These are phyloP conservation scores for Phytopythium aichiense DNA, from an alignment of 352 stramenopile genomes.

Conservation along the genomic window DNA sequence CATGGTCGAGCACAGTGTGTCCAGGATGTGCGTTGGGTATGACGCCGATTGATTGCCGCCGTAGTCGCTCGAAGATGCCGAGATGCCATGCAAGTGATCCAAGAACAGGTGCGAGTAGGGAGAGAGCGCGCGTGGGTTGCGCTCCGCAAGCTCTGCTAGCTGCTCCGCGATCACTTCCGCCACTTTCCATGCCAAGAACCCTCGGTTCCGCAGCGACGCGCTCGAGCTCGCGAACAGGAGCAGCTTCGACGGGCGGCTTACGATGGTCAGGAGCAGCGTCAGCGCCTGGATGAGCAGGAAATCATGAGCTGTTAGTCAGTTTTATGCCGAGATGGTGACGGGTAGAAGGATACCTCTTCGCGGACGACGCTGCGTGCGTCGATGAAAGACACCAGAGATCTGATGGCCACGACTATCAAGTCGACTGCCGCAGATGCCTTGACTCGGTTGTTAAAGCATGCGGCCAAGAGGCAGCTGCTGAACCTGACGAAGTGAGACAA, in stretches of 20 bases:
- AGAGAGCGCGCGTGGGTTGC: conserved; percentile 31
- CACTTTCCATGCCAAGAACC: conserved; percentile 57
- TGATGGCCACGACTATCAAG: conserved; percentile 34
- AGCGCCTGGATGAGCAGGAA: conserved; percentile 34
- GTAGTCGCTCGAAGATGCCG: conserved; percentile 28
- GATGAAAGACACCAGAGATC: conserved; percentile 33
- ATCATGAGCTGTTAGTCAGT: neutral
- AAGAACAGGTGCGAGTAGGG: conserved; percentile 74
- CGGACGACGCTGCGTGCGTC: conserved; percentile 32
- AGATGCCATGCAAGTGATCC: conserved; percentile 71
- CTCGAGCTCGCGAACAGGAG: conserved; percentile 36
- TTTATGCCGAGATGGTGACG: neutral
- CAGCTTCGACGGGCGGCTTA: conserved; percentile 60
- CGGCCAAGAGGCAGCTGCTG: conserved; percentile 47
- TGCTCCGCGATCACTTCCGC: conserved; percentile 44
- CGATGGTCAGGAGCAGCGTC: conserved; percentile 60
- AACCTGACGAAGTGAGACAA: conserved; percentile 48
- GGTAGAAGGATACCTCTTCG: conserved; percentile 45
- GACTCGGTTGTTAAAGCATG: conserved; percentile 36
- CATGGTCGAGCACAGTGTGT: conserved; percentile 70
- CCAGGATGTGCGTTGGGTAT: conserved; percentile 61
- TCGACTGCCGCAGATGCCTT: conserved; percentile 26
- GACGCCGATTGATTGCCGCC: conserved; percentile 13
- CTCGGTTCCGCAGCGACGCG: conserved; percentile 27
- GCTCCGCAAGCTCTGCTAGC: conserved; percentile 39